These are phyloP conservation scores for Geosmithia flava DNA, from an alignment of 2,329 filamentous ascomycete genomes.

Conservation along the genomic window DNA sequence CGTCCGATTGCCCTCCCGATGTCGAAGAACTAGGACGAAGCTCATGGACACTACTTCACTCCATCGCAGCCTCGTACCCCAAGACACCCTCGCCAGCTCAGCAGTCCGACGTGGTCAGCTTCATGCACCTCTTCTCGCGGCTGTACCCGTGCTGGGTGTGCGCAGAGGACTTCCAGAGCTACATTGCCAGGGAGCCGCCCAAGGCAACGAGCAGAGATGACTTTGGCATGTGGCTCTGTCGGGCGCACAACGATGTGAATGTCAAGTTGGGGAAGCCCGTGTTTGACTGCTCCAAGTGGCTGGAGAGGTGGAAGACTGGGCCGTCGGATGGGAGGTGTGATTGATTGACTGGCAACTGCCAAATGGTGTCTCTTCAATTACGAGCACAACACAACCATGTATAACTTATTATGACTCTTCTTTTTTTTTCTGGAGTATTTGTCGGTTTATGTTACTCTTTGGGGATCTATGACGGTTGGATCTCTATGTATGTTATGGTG, in stretches of 20 bases:
- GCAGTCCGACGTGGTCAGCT: constrained; percentile 64
- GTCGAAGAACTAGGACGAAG: constrained; percentile 77
- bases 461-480: constrained; percentile 1
- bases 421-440: too few species aligned
- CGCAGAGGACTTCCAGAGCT: constrained; percentile 78
- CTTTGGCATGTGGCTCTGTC: constrained; percentile 73
- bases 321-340: constrained; percentile 61
- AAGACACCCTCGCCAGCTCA: constrained; percentile 51
- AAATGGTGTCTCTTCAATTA: too few species aligned
- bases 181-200: constrained; percentile 64
- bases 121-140: constrained; percentile 70
- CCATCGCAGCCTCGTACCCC: constrained; percentile 81
- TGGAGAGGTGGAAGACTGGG: constrained; percentile 88
- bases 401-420: too few species aligned
- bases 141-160: constrained; percentile 95
- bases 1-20: constrained; percentile 74
- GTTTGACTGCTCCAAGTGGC: constrained; percentile 86
- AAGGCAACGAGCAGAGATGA: constrained; percentile 46
- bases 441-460: too few species aligned
- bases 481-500: background rate
- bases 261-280: constrained; percentile 77
- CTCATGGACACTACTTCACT: constrained; percentile 89
- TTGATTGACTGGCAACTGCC: too few species aligned
- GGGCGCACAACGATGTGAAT: constrained; percentile 81
- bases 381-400: too few species aligned